Conservation (phyloP, 441 rosid species). For the Erysimum cheiri region DNA sequence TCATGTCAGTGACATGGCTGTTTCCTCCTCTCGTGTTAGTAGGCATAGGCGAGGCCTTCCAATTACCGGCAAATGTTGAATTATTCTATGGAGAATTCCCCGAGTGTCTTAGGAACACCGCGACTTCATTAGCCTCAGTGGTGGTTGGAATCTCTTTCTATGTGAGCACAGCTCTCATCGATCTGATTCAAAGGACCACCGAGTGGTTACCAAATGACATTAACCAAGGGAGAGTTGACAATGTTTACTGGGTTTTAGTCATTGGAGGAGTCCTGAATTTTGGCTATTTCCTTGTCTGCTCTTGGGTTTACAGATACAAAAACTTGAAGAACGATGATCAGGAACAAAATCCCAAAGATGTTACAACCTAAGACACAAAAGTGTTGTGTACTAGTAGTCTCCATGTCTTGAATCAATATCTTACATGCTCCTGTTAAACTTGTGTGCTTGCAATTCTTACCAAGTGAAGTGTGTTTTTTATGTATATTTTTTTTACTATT, state of each 20-base stretch:
- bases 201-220: conserved; percentile 45
- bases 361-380: too few species aligned
- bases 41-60: conserved; percentile 53
- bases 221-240: too few species aligned
- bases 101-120: conserved; percentile 41
- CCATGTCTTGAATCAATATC: not conserved
- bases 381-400: not conserved
- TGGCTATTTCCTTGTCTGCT: too few species aligned
- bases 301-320: too few species aligned
- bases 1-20: conserved; percentile 47
- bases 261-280: too few species aligned
- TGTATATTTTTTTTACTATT: not conserved
- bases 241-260: too few species aligned
- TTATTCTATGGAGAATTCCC: conserved; percentile 53
- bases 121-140: conserved; percentile 46
- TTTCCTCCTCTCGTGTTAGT: conserved; percentile 48
- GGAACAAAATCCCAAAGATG: too few species aligned
- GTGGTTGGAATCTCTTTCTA: conserved; percentile 44
- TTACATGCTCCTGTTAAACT: not conserved
- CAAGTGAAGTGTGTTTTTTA: not conserved
- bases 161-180: conserved; percentile 44
- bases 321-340: too few species aligned
- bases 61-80: conserved; percentile 42
- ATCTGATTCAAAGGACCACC: conserved; percentile 41
- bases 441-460: not conserved